Evolutionary conservation across 768 basidiomycete genomes (phyloP).

Genomic region (Hortiboletus flavorubellus): DNA sequence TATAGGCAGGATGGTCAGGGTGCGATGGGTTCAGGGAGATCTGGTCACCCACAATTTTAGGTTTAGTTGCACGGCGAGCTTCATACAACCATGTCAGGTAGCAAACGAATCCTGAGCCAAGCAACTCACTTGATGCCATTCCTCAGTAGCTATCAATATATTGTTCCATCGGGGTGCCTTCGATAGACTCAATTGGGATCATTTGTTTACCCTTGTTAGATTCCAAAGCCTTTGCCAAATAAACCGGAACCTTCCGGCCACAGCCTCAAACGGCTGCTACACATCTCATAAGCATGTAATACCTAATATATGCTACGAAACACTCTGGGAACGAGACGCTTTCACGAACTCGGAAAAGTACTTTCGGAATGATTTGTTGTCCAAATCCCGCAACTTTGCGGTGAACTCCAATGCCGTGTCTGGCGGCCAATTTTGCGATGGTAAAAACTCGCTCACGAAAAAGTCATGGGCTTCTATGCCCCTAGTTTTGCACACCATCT

Average conservation of each 20-base stretch:
- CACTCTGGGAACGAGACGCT: constrained; percentile 53
- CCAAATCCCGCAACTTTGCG: constrained; percentile 68
- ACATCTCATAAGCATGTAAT: constrained; percentile 3
- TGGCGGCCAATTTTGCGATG: constrained; percentile 83
- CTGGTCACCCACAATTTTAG: constrained; percentile 39
- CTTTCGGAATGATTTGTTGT: constrained; percentile 75
- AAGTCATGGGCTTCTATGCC: constrained; percentile 82
- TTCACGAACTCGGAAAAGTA: constrained; percentile 85
- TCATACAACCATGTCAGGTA: constrained; percentile 12
- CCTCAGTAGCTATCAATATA: constrained; percentile 10
- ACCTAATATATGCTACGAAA: constrained; percentile 42
- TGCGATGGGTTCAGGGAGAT: constrained; percentile 17
- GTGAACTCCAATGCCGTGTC: constrained; percentile 76
- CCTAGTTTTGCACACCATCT: constrained; percentile 71
- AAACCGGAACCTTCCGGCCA: constrained; percentile 7
- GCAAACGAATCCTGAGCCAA: neutral
- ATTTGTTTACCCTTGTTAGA: constrained; percentile 33
- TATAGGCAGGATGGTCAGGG: constrained; percentile 16
- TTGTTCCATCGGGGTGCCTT: constrained; percentile 14
- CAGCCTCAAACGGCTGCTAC: neutral
- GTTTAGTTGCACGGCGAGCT: constrained; percentile 35
- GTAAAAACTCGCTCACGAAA: constrained; percentile 75
- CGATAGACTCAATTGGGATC: constrained; percentile 11
- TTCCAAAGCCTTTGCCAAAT: constrained; percentile 33
- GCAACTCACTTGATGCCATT: constrained; percentile 31